A percentile compares a stretch with the other conserved stretches of the same genome.
These are phyloP conservation scores for Achlya hypogyna DNA, from an alignment of 352 stramenopile species.

Conservation along the genomic window DNA sequence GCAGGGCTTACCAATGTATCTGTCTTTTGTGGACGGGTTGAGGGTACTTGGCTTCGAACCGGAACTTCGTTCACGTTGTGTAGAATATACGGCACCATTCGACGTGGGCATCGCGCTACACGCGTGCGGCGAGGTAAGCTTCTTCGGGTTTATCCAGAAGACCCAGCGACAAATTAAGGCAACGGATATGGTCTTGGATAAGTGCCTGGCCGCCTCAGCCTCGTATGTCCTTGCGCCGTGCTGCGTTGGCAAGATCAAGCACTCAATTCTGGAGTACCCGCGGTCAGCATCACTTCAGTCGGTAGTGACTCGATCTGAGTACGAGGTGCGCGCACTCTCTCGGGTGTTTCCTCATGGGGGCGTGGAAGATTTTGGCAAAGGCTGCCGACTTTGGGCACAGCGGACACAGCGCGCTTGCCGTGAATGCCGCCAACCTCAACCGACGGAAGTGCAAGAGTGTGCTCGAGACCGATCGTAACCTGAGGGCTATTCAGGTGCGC, in stretches of 20 bases:
- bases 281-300: conserved; percentile 36
- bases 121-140: conserved; percentile 48
- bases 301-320: conserved; percentile 47
- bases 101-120: conserved; percentile 75
- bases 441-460: conserved; percentile 72
- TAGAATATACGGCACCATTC: conserved; percentile 50
- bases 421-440: conserved; percentile 37
- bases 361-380: conserved; percentile 33
- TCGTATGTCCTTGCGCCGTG: conserved; percentile 72
- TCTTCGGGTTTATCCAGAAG: too few species aligned
- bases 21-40: conserved; percentile 66
- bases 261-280: conserved; percentile 48
- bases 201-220: conserved; percentile 45
- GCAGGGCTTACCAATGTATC: conserved; percentile 55
- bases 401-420: conserved; percentile 28
- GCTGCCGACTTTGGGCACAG: conserved; percentile 67
- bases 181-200: conserved; percentile 74
- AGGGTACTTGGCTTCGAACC: conserved; percentile 24
- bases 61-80: background rate
- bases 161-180: too few species aligned
- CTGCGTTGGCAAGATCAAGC: conserved; percentile 76
- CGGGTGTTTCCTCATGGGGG: background rate
- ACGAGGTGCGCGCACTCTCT: conserved; percentile 33
- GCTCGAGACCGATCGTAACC: conserved; percentile 70
- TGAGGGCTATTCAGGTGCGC: conserved; percentile 36